phyloP scores from a whole-genome alignment of 2,329 filamentous ascomycete species.

The Trichoderma guizhouense region DNA sequence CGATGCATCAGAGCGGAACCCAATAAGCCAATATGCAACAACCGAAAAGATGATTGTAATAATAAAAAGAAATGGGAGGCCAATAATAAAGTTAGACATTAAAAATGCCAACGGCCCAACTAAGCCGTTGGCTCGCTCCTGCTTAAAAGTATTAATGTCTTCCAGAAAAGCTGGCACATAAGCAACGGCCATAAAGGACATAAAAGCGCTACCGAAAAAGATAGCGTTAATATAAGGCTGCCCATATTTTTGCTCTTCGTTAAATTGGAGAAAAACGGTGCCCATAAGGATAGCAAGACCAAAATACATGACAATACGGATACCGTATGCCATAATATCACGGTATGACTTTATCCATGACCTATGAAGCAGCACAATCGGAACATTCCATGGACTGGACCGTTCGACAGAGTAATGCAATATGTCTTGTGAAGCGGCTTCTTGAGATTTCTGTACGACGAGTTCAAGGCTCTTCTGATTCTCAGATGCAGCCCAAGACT shows the following conservation, averaged over 20 bases:
- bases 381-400: constrained; percentile 49
- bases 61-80: constrained; percentile 75
- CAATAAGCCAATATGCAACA: constrained; percentile 75
- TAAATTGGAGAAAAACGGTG: constrained; percentile 76
- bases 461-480: constrained; percentile 22
- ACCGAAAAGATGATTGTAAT: constrained; percentile 73
- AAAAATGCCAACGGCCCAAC: constrained; percentile 73
- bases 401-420: constrained; percentile 21
- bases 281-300: constrained; percentile 82
- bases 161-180: constrained; percentile 70
- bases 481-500: constrained; percentile 27
- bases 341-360: constrained; percentile 81
- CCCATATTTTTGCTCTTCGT: constrained; percentile 66
- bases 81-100: constrained; percentile 76
- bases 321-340: constrained; percentile 79
- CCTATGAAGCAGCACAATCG: constrained; percentile 68
- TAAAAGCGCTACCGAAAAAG: constrained; percentile 71
- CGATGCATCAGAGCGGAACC: constrained; percentile 62
- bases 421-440: background rate
- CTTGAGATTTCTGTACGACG: constrained; percentile 25
- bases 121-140: constrained; percentile 78
- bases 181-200: constrained; percentile 79
- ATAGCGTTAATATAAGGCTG: constrained; percentile 81
- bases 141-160: constrained; percentile 27
- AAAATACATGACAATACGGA: constrained; percentile 75